phyloP scores from a whole-genome alignment of 495 filamentous ascomycete genomes.

The Penicillium pancosmium region DNA sequence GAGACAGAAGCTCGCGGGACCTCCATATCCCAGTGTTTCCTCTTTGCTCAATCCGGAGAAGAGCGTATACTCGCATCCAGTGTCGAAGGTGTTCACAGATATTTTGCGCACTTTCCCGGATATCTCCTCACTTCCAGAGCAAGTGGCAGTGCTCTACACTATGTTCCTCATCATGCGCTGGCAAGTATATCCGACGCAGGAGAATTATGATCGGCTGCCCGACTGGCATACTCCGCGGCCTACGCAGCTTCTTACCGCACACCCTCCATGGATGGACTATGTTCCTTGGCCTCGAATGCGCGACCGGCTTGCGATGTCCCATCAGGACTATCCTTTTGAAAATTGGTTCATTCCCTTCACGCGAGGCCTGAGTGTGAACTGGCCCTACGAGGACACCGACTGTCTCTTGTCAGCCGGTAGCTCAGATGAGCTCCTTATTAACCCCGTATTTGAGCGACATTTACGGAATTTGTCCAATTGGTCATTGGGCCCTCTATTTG shows the following conservation, averaged over 20 bases:
- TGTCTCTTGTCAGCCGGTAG: constrained; percentile 58
- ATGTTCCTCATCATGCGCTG: constrained; percentile 88
- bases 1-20: constrained; percentile 65
- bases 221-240: constrained; percentile 64
- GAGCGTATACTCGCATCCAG: constrained; percentile 63
- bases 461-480: constrained; percentile 69
- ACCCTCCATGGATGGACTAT: constrained; percentile 80
- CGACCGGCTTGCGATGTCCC: constrained; percentile 55
- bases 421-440: constrained; percentile 66
- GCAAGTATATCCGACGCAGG: constrained; percentile 72
- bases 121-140: constrained; percentile 69
- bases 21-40: constrained; percentile 73
- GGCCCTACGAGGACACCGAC: constrained; percentile 72
- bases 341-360: constrained; percentile 81
- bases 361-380: constrained; percentile 69
- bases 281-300: constrained; percentile 76
- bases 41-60: constrained; percentile 70
- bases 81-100: constrained; percentile 82
- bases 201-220: constrained; percentile 74
- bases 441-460: constrained; percentile 79
- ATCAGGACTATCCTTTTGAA: constrained; percentile 64
- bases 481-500: constrained; percentile 73
- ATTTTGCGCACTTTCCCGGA: constrained; percentile 75
- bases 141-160: constrained; percentile 73
- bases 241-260: constrained; percentile 60